Evolutionary conservation across 2,329 filamentous ascomycete genomes (phyloP).

Genomic region (Amesomyces nigricolor): DNA sequence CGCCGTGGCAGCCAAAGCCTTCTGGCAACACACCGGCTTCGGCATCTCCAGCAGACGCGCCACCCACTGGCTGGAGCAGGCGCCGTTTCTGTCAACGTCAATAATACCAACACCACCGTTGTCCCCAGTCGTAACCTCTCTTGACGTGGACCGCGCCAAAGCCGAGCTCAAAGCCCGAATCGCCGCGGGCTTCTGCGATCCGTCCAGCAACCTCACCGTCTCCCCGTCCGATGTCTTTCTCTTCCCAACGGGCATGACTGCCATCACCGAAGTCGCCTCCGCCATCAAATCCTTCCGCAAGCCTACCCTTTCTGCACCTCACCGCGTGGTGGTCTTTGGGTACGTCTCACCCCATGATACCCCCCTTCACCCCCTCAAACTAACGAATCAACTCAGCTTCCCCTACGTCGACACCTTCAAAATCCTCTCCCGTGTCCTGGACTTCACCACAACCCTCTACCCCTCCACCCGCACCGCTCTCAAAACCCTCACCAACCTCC

Average conservation of each 20-base stretch:
- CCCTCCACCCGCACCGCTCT: constrained; percentile 14
- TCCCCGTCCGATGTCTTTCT: constrained; percentile 19
- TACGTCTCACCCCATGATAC: not conserved
- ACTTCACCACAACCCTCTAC: constrained; percentile 16
- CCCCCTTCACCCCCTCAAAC: not conserved
- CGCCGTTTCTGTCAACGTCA: not conserved
- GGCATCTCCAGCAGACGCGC: constrained; percentile 24
- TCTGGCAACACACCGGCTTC: constrained; percentile 26
- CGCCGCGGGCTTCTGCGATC: not conserved
- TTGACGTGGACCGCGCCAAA: not conserved
- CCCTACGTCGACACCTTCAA: constrained; percentile 26
- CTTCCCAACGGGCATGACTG: constrained; percentile 23
- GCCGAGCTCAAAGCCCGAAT: constrained; percentile 7
- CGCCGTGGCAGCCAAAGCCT: constrained; percentile 11
- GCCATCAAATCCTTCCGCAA: constrained; percentile 10
- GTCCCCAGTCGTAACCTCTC: not conserved
- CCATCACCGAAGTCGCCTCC: constrained; percentile 12
- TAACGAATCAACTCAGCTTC: constrained; percentile 9
- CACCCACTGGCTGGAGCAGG: constrained; percentile 15
- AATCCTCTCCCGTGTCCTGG: constrained; percentile 10
- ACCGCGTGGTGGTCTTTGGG: constrained; percentile 19
- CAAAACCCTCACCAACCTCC: constrained; percentile 2
- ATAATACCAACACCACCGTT: not conserved
- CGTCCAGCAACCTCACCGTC: not conserved
- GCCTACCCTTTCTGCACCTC: not conserved